Percentiles rank a stretch among this genome's conserved stretches.
Evolutionary conservation across 2,329 filamentous ascomycete genomes (phyloP).

Genomic region (Macrophomina tecta): DNA sequence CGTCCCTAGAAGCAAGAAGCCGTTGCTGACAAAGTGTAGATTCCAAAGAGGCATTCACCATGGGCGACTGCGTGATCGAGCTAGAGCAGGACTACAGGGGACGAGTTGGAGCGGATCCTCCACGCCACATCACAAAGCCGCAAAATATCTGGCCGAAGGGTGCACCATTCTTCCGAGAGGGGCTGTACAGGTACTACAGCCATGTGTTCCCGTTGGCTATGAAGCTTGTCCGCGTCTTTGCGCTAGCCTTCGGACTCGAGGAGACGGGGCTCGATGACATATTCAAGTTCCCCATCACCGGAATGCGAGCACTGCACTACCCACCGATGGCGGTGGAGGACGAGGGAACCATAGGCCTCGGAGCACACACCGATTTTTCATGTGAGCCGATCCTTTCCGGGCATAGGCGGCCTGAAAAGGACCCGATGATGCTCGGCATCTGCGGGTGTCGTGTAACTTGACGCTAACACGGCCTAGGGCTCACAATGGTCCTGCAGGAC

Average conservation of each 20-base stretch:
- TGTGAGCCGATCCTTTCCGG: neutral
- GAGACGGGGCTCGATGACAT: slow-evolving; percentile 42
- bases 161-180: slow-evolving; percentile 39
- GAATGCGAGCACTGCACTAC: slow-evolving; percentile 37
- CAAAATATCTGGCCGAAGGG: slow-evolving; percentile 44
- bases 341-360: slow-evolving; percentile 29
- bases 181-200: slow-evolving; percentile 44
- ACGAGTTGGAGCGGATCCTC: slow-evolving; percentile 10
- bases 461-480: slow-evolving; percentile 25
- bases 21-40: slow-evolving; percentile 31
- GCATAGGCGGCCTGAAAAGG: neutral
- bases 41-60: slow-evolving; percentile 44
- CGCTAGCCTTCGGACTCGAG: slow-evolving; percentile 40
- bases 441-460: slow-evolving; percentile 34
- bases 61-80: slow-evolving; percentile 47
- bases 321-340: slow-evolving; percentile 27
- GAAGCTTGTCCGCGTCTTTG: slow-evolving; percentile 40
- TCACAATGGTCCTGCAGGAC: slow-evolving; percentile 30
- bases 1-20: neutral
- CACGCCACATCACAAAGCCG: slow-evolving; percentile 7
- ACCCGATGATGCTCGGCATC: neutral
- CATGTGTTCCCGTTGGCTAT: slow-evolving; percentile 39
- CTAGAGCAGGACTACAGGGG: slow-evolving; percentile 42
- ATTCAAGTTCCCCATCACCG: slow-evolving; percentile 42
- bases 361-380: slow-evolving; percentile 33